Conservation (phyloP, 2,329 filamentous ascomycete genomes). For the Colletotrichum chrysophilum region DNA sequence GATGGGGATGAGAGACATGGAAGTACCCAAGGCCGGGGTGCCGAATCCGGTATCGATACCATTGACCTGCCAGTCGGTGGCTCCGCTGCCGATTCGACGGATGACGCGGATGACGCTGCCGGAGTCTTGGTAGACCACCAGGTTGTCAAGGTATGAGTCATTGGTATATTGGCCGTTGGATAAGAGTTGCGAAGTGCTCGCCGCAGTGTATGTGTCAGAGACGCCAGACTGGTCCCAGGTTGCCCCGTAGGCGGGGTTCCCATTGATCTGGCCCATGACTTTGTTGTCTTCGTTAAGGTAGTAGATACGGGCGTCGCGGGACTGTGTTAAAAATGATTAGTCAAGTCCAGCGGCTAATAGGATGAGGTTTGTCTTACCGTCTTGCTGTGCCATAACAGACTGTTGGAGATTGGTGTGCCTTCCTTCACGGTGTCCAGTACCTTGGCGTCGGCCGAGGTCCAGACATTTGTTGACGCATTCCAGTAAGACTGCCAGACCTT, state of each 20-base stretch:
- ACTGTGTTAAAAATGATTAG: background rate
- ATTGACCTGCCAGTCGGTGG: slow-evolving; percentile 2
- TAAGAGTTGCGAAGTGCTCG: background rate
- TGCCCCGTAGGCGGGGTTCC: background rate
- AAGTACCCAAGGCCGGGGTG: background rate
- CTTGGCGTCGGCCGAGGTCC: background rate
- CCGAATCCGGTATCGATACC: slow-evolving; percentile 3
- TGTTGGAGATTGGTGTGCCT: slow-evolving; percentile 19
- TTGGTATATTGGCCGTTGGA: slow-evolving; percentile 14
- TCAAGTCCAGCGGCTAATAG: too few relatives aligned
- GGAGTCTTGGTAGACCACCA: slow-evolving; percentile 16
- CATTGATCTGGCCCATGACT: slow-evolving; percentile 12
- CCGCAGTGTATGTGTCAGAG: slow-evolving; percentile 1
- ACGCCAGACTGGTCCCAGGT: slow-evolving; percentile 17
- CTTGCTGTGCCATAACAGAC: slow-evolving; percentile 15
- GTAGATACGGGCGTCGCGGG: slow-evolving; percentile 15
- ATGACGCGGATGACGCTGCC: slow-evolving; percentile 1
- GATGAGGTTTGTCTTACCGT: background rate
- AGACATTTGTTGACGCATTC: slow-evolving; percentile 10
- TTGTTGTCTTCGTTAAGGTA: slow-evolving; percentile 8
- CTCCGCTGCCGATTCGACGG: background rate
- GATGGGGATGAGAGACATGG: slow-evolving; percentile 9
- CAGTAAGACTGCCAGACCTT: slow-evolving; percentile 5
- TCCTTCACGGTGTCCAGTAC: slow-evolving; percentile 2
- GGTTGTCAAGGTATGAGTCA: slow-evolving; percentile 9